Evolutionary conservation across 2,329 filamentous ascomycete genomes (phyloP), one percentile per base, ranked within the genome.

Genomic region (Diaporthe aspalathi): DNA sequence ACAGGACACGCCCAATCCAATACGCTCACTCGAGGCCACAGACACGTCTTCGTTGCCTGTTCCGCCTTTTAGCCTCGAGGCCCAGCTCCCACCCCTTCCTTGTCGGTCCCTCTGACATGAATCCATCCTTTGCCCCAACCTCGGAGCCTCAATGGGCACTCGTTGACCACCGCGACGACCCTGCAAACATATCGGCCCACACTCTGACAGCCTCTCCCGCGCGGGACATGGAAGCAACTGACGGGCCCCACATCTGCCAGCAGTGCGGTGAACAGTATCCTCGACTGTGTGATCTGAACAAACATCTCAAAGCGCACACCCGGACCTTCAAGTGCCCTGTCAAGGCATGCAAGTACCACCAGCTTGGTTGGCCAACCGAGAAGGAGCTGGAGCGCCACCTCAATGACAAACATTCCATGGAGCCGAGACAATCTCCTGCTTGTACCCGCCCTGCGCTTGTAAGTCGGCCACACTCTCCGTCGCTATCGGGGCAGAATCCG

Each of bases 381-480:
- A 94, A 94, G 81, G 93, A 95, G 81, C 87, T 91, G 70, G 91
- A 94, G 74, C 89, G 93, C 69, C 93, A 95, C 79, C 84, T 90
- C 79, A 93, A 94, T 79, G 93, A 95, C 82, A 93, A 93, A 81
- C 93, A 95, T 81, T 90, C 90, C 29, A 80, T 83, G 53, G 83
- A 87, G 20, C 91, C 93, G n/a, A 83, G 22, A 84, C 90, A 74
- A 94, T 88, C 81, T 85, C 88, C 76, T 95, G 93, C 82, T 80
- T 86, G 32, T 94, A 87, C 78, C 80, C 84, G 32, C 87, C 87
- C 14, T 94, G 93, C 84, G 85, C 87, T 1, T 94, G 60, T 65
- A 24, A 35, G 60, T 65, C n/a, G 4, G 50, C 14, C 32, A 17
- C 45, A 20, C 27, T 38, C 22, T 22, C n/a, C 4, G 29, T 20